Conservation (phyloP, 495 filamentous ascomycete genomes). For the Podospora pseudoanserina region DNA sequence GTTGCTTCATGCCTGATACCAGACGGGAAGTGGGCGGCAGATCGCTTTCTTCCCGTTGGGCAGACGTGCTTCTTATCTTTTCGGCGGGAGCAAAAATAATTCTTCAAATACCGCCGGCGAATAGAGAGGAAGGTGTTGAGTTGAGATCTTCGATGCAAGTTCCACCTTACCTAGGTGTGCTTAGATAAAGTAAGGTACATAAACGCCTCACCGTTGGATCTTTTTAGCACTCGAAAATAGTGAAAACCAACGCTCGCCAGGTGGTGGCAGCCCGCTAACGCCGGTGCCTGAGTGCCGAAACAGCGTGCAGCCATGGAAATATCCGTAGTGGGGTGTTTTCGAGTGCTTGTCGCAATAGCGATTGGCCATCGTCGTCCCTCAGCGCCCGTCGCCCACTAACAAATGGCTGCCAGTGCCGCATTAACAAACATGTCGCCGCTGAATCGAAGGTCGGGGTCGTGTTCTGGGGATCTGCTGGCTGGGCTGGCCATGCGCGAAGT, state of each 20-base stretch:
- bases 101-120: no score
- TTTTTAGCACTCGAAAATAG: not conserved
- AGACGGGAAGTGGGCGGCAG: not conserved
- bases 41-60: not conserved
- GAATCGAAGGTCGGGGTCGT: not conserved
- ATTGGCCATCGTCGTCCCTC: not conserved
- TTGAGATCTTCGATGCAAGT: not conserved
- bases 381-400: not conserved
- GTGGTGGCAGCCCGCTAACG: not conserved
- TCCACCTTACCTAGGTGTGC: not conserved
- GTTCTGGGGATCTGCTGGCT: conserved; percentile 1
- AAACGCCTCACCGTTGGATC: not conserved
- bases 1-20: not conserved
- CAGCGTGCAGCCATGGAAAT: not conserved
- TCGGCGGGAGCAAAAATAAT: no score
- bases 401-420: not conserved
- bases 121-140: not conserved
- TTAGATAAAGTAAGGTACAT: not conserved
- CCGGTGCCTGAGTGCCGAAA: conserved; percentile 2
- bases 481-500: not conserved
- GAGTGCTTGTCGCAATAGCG: not conserved
- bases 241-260: not conserved
- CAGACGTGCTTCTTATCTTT: not conserved
- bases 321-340: not conserved
- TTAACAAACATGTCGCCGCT: not conserved